Conservation (phyloP, 2,329 filamentous ascomycete genomes). For the Cadophora malorum region DNA sequence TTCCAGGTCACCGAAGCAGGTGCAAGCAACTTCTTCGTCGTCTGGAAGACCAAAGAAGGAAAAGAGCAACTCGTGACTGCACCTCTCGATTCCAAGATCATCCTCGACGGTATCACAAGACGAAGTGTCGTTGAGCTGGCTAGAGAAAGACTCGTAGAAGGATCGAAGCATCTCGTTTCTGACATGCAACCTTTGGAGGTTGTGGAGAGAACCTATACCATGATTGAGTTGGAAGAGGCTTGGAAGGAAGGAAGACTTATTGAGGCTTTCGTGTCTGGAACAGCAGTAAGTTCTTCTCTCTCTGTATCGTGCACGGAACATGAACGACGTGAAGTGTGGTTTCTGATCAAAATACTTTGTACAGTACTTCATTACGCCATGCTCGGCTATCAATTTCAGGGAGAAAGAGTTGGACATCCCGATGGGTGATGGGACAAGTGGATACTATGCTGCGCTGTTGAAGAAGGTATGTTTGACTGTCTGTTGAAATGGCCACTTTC, state of each 20-base stretch:
- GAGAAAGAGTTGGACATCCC: constrained; percentile 67
- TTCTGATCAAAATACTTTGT: not conserved
- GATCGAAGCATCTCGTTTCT: constrained; percentile 38
- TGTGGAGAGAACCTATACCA: constrained; percentile 82
- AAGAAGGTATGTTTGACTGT: constrained; percentile 54
- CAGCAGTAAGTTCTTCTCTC: constrained; percentile 66
- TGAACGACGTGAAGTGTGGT: not conserved
- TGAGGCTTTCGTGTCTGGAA: constrained; percentile 86
- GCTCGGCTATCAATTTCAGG: constrained; percentile 72
- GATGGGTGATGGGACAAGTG: constrained; percentile 60
- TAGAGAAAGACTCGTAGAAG: constrained; percentile 61
- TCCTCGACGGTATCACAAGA: constrained; percentile 85
- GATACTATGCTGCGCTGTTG: constrained; percentile 61
- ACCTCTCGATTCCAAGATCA: constrained; percentile 80
- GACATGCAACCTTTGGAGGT: constrained; percentile 64
- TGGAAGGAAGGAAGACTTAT: constrained; percentile 76
- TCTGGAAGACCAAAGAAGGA: constrained; percentile 73
- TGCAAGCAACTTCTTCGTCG: constrained; percentile 88
- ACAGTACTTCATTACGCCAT: constrained; percentile 73
- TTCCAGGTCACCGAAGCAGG: constrained; percentile 88
- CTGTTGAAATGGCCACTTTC: not conserved
- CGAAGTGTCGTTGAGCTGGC: constrained; percentile 79
- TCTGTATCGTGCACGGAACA: not conserved
- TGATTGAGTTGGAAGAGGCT: constrained; percentile 77
- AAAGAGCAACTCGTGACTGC: constrained; percentile 79